A percentile compares a stretch with the other conserved stretches of the same genome.
Evolutionary conservation across 345 rosid genomes (phyloP).

Genomic region (Anastatica hierochuntica): DNA sequence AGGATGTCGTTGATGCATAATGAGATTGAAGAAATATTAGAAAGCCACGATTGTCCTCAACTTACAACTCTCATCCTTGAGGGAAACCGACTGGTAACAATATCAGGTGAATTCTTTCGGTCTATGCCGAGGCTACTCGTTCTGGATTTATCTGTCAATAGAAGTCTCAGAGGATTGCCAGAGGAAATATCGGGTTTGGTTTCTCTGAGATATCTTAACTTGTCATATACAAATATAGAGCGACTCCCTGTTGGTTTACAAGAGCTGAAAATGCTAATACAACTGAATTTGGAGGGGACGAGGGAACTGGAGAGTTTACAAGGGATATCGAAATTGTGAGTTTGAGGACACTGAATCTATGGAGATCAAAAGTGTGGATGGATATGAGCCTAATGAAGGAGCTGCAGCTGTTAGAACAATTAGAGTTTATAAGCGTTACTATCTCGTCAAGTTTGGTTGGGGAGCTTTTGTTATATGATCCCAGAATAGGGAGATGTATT

Average conservation of each 20-base stretch:
- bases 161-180: neutral
- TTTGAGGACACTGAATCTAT: neutral
- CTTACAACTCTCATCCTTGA: slow-evolving; percentile 22
- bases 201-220: slow-evolving; percentile 12
- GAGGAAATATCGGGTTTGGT: slow-evolving; percentile 4
- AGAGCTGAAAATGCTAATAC: slow-evolving; percentile 1
- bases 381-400: slow-evolving; percentile 1
- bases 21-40: slow-evolving; percentile 3
- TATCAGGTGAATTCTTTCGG: slow-evolving; percentile 6
- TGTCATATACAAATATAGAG: neutral
- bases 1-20: slow-evolving; percentile 25
- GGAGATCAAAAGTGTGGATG: neutral
- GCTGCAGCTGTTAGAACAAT: neutral
- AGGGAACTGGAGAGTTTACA: too few species aligned
- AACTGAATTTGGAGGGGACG: slow-evolving; percentile 4
- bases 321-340: slow-evolving; percentile 1
- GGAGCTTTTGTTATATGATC: neutral
- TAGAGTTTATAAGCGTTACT: neutral
- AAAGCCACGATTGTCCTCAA: neutral
- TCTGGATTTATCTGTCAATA: slow-evolving; percentile 25
- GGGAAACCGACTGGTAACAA: slow-evolving; percentile 7
- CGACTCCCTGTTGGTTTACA: slow-evolving; percentile 5
- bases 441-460: neutral
- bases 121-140: slow-evolving; percentile 20
- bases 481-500: too few species aligned